phyloP scores from a whole-genome alignment of 2,329 filamentous ascomycete species.

The Fusarium nodosum region DNA sequence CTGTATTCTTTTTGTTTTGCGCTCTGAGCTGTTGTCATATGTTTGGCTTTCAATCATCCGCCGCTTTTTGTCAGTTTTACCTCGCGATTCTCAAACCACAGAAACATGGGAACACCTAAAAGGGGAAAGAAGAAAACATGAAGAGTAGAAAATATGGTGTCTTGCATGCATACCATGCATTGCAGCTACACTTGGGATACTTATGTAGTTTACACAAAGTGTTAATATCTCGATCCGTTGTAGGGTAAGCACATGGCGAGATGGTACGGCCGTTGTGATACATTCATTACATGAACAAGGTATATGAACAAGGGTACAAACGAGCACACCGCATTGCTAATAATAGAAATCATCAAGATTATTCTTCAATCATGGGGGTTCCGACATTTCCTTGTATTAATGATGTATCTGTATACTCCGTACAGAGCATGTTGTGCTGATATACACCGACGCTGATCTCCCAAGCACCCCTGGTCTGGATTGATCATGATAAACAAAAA shows the following conservation, averaged over 20 bases:
- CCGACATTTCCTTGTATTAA: neutral
- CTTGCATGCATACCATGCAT: neutral
- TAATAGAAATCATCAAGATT: constrained; percentile 3
- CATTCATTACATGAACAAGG: constrained; percentile 2
- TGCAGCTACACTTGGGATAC: too few relatives aligned
- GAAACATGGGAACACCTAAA: neutral
- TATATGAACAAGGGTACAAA: constrained; percentile 6
- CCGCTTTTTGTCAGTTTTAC: too few relatives aligned
- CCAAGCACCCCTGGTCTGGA: neutral
- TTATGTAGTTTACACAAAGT: neutral
- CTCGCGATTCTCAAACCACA: neutral
- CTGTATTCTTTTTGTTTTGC: neutral
- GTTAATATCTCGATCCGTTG: neutral
- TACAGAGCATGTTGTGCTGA: neutral
- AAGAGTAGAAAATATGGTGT: neutral
- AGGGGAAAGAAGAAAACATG: neutral
- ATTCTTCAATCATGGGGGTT: too few relatives aligned
- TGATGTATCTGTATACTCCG: neutral
- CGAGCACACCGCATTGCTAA: constrained; percentile 1
- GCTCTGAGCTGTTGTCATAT: too few relatives aligned
- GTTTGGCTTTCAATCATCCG: too few relatives aligned
- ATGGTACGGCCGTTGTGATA: neutral
- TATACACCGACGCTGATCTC: neutral
- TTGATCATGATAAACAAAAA: neutral
- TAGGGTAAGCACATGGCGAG: constrained; percentile 13